Evolutionary conservation across 202 grass and related monocot species (phyloP).

Genomic region (Dendrocalamus latiflorus): DNA sequence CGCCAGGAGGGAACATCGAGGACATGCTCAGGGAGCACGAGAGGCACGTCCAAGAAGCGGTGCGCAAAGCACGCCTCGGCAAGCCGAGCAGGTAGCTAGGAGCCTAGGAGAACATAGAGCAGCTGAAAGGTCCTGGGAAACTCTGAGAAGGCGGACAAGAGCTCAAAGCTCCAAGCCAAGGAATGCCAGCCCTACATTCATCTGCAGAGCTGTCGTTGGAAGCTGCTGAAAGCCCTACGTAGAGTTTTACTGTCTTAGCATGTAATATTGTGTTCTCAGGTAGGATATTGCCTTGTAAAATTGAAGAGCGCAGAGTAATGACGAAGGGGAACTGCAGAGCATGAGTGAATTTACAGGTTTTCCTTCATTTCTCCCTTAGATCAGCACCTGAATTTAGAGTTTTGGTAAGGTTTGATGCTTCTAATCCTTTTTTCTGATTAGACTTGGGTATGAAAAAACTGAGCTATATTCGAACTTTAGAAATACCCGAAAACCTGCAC

Average conservation of each 20-base stretch:
- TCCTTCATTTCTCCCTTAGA: not conserved
- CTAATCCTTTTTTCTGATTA: not conserved
- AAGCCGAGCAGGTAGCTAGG: constrained; percentile 37
- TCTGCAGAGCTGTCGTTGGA: constrained; percentile 14
- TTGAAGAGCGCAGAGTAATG: not conserved
- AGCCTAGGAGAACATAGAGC: not conserved
- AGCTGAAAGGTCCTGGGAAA: constrained; percentile 1
- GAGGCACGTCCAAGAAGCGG: constrained; percentile 74
- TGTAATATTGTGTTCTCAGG: constrained; percentile 13
- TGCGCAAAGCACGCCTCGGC: constrained; percentile 63
- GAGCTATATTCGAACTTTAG: not conserved
- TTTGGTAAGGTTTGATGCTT: not conserved
- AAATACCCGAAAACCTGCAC: not conserved
- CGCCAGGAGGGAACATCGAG: constrained; percentile 65
- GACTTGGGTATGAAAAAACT: not conserved
- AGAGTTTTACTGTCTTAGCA: not conserved
- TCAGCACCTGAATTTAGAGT: not conserved
- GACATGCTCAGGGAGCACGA: constrained; percentile 94
- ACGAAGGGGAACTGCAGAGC: not conserved
- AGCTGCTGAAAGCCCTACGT: constrained; percentile 2
- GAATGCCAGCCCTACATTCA: not conserved
- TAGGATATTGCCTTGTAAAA: not conserved
- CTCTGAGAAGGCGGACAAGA: not conserved
- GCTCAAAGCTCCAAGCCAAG: not conserved
- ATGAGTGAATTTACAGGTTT: not conserved